These are phyloP conservation scores for Penicillium palitans DNA, from an alignment of 2,329 filamentous ascomycete genomes.

Conservation along the genomic window DNA sequence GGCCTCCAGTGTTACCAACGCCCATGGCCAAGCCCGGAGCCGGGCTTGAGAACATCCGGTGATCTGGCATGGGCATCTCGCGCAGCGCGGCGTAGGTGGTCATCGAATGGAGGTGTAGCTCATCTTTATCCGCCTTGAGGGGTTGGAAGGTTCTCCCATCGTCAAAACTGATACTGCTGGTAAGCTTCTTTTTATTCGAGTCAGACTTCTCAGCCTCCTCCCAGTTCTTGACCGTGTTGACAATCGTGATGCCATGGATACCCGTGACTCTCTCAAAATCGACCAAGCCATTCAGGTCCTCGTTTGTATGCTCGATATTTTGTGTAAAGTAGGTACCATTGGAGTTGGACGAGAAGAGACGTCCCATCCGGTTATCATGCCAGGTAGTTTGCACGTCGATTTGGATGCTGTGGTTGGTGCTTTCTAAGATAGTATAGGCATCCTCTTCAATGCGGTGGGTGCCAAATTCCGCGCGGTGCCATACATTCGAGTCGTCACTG, in stretches of 20 bases:
- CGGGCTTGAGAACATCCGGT: slow-evolving; percentile 83
- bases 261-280: slow-evolving; percentile 93
- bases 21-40: slow-evolving; percentile 94
- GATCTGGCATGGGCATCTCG: slow-evolving; percentile 69
- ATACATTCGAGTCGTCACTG: slow-evolving; percentile 76
- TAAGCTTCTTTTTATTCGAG: slow-evolving; percentile 63
- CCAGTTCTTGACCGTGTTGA: slow-evolving; percentile 87
- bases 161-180: slow-evolving; percentile 88
- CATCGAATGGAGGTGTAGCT: slow-evolving; percentile 87
- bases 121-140: slow-evolving; percentile 65
- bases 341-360: slow-evolving; percentile 92
- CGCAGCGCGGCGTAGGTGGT: slow-evolving; percentile 57
- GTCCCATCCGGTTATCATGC: slow-evolving; percentile 70
- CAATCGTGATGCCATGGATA: slow-evolving; percentile 87
- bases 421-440: slow-evolving; percentile 91
- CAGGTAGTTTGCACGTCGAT: slow-evolving; percentile 80
- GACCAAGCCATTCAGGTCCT: slow-evolving; percentile 71
- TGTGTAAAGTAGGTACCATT: slow-evolving; percentile 95
- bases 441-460: slow-evolving; percentile 80
- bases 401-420: slow-evolving; percentile 97
- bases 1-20: slow-evolving; percentile 81
- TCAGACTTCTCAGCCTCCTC: slow-evolving; percentile 64
- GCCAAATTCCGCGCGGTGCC: slow-evolving; percentile 90
- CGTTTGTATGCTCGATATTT: slow-evolving; percentile 90
- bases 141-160: slow-evolving; percentile 83